Conservation (phyloP, 1,139 yeast species). For the Blastobotrys aristatus region DNA sequence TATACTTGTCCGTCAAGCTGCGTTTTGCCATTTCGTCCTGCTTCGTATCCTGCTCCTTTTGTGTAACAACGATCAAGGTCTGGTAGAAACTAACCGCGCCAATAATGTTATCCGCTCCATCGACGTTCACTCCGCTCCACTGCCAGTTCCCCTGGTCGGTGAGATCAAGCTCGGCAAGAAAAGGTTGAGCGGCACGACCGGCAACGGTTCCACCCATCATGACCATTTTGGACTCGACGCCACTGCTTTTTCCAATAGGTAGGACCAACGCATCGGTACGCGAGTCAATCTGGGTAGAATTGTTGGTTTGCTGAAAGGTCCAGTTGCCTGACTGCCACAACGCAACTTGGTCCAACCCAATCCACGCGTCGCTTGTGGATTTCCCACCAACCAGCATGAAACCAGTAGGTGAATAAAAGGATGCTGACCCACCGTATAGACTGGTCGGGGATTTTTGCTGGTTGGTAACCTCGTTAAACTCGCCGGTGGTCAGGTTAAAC, state of each 20-base stretch:
- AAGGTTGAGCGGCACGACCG: conserved; percentile 40
- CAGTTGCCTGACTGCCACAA: conserved; percentile 56
- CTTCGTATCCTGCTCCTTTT: not conserved
- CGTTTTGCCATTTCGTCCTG: not conserved
- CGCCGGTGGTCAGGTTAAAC: conserved; percentile 28
- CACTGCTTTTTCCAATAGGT: conserved; percentile 33
- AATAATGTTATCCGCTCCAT: not conserved
- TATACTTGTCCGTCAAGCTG: not conserved
- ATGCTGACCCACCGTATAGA: conserved; percentile 42
- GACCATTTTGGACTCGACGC: conserved; percentile 21
- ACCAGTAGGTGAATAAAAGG: conserved; percentile 21
- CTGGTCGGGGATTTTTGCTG: conserved; percentile 36
- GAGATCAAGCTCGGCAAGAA: conserved; percentile 38
- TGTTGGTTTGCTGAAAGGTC: conserved; percentile 43
- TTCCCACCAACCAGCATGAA: conserved; percentile 49
- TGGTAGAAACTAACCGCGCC: conserved; percentile 1
- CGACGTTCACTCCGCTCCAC: conserved; percentile 28
- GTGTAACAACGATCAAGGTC: not conserved
- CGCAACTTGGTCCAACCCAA: conserved; percentile 56
- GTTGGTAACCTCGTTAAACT: conserved; percentile 25
- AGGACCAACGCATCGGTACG: conserved; percentile 45
- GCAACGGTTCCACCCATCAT: conserved; percentile 42
- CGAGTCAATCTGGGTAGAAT: conserved; percentile 40
- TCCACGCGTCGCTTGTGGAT: conserved; percentile 48
- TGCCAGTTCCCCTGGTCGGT: conserved; percentile 19